Conservation (phyloP, 139 green algal species). For the Coccomyxa sp. region DNA sequence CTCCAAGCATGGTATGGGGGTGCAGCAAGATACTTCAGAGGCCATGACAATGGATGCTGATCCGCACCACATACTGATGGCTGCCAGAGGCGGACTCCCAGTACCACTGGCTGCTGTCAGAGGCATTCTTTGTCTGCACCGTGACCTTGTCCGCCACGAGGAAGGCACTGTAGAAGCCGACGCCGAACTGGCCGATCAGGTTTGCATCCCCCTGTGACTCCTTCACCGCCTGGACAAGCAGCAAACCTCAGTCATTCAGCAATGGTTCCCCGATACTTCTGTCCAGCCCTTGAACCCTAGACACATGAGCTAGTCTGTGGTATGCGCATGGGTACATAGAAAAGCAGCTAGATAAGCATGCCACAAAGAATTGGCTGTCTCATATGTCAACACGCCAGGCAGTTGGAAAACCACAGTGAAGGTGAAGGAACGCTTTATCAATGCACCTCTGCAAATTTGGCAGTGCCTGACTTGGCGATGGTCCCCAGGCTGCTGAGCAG, state of each 20-base stretch:
- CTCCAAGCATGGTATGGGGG: too few species aligned
- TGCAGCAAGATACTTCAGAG: too few species aligned
- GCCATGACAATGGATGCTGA: neutral
- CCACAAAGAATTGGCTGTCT: too few species aligned
- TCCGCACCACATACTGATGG: slow-evolving; percentile 76
- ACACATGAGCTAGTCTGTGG: too few species aligned
- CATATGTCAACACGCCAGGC: too few species aligned
- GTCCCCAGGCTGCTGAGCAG: slow-evolving; percentile 91
- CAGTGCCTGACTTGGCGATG: slow-evolving; percentile 92
- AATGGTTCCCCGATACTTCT: too few species aligned
- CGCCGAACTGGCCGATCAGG: slow-evolving; percentile 85
- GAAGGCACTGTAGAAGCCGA: slow-evolving; percentile 99
- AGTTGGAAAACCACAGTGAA: too few species aligned
- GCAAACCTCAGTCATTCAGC: too few species aligned
- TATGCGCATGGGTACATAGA: too few species aligned
- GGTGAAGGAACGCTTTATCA: too few species aligned
- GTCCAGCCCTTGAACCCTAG: too few species aligned
- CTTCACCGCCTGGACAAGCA: slow-evolving; percentile 5
- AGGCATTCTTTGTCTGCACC: slow-evolving; percentile 78
- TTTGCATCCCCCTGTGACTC: slow-evolving; percentile 27
- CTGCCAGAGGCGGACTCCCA: slow-evolving; percentile 88
- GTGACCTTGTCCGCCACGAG: slow-evolving; percentile 78
- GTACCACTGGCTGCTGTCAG: slow-evolving; percentile 70
- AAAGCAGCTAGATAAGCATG: too few species aligned
- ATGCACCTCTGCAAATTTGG: slow-evolving; percentile 93